phyloP scores from a whole-genome alignment of 2,329 filamentous ascomycete species.

The Arthrobotrys musiformis region DNA sequence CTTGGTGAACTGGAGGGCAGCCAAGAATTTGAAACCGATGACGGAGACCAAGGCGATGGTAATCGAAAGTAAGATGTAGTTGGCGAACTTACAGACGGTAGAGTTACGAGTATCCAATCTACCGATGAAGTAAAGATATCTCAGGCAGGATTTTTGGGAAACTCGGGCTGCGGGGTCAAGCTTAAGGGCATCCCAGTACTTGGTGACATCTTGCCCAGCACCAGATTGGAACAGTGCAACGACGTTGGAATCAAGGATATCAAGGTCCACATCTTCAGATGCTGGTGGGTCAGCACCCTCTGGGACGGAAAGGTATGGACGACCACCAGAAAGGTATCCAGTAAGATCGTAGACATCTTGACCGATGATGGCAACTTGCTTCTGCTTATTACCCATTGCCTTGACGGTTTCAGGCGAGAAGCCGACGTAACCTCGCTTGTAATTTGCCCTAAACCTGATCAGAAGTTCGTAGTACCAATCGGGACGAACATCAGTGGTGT shows the following conservation, averaged over 20 bases:
- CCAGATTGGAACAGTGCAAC: conserved; percentile 79
- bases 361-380: conserved; percentile 79
- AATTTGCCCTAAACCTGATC: conserved; percentile 78
- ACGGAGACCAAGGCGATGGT: conserved; percentile 82
- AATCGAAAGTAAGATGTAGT: conserved; percentile 87
- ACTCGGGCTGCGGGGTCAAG: conserved; percentile 70
- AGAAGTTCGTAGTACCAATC: conserved; percentile 96
- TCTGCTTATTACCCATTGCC: conserved; percentile 72
- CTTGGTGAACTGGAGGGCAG: conserved; percentile 89
- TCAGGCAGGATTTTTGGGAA: conserved; percentile 82
- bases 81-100: conserved; percentile 82
- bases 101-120: conserved; percentile 92
- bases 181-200: conserved; percentile 79
- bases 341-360: conserved; percentile 88
- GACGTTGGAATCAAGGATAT: conserved; percentile 83
- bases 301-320: conserved; percentile 65
- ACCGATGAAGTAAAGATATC: conserved; percentile 95
- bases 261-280: conserved; percentile 62
- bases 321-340: conserved; percentile 80
- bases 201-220: conserved; percentile 81
- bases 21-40: conserved; percentile 95
- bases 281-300: conserved; percentile 66
- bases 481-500: conserved; percentile 73
- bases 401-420: conserved; percentile 82
- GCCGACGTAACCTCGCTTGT: conserved; percentile 86